phyloP scores from a whole-genome alignment of 2,329 filamentous ascomycete species.

The Pleomassaria siparia region DNA sequence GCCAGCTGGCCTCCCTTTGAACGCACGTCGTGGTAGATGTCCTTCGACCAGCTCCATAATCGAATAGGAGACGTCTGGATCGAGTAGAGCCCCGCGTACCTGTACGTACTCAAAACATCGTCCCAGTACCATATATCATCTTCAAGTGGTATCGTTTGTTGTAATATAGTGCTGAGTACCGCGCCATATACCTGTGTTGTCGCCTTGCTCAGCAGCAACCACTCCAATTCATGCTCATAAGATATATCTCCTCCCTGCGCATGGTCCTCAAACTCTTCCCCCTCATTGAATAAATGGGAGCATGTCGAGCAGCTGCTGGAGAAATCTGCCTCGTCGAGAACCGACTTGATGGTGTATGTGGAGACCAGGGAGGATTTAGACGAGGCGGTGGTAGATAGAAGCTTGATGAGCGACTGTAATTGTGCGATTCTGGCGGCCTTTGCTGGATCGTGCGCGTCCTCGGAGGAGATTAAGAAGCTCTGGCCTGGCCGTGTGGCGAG shows the following conservation, averaged over 20 bases:
- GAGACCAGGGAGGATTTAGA: conserved; percentile 64
- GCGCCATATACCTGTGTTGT: conserved; percentile 87
- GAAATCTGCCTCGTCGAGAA: conserved; percentile 66
- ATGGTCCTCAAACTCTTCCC: conserved; percentile 28
- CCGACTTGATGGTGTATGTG: conserved; percentile 56
- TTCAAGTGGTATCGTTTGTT: conserved; percentile 79
- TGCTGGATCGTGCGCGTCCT: conserved; percentile 39
- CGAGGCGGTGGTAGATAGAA: conserved; percentile 69
- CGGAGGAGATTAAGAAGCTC: conserved; percentile 32
- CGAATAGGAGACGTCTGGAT: conserved; percentile 80
- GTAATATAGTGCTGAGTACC: conserved; percentile 73
- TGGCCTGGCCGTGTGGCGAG: conserved; percentile 40
- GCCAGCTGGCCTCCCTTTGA: conserved; percentile 43
- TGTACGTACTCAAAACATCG: conserved; percentile 76
- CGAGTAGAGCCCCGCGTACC: conserved; percentile 78
- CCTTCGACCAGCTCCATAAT: conserved; percentile 70
- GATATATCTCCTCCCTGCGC: conserved; percentile 8
- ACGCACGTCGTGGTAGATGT: conserved; percentile 67
- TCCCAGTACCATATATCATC: conserved; percentile 97
- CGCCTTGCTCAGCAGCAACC: conserved; percentile 88
- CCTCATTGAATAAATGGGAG: conserved; percentile 38
- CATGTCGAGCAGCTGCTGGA: conserved; percentile 43
- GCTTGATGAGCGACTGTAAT: conserved; percentile 68
- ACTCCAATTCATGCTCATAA: conserved; percentile 80
- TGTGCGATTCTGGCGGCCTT: conserved; percentile 55